phyloP scores from a whole-genome alignment of 2,329 filamentous ascomycete species.

The Phialophora verrucosa region DNA sequence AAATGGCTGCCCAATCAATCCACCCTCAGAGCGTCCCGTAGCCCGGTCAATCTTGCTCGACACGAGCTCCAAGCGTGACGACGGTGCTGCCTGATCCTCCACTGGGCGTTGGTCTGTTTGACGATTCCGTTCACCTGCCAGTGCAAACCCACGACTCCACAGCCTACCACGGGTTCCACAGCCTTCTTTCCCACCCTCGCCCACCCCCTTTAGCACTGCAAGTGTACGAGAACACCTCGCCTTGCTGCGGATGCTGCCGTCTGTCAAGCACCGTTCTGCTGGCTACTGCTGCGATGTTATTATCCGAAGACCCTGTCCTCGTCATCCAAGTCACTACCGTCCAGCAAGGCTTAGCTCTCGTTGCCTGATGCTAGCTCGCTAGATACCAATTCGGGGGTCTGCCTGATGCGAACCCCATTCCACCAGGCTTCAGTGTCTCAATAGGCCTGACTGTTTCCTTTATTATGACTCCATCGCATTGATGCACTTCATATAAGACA shows the following conservation, averaged over 20 bases:
- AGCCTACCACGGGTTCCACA: conserved; percentile 17
- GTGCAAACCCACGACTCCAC: conserved; percentile 11
- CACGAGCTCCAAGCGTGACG: conserved; percentile 5
- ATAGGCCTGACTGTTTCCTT: conserved; percentile 23
- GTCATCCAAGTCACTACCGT: conserved; percentile 29
- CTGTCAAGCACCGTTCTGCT: neutral
- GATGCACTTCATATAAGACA: conserved; percentile 25
- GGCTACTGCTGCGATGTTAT: conserved; percentile 13
- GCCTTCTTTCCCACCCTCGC: conserved; percentile 14
- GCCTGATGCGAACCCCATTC: conserved; percentile 29
- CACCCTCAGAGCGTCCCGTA: conserved; percentile 15
- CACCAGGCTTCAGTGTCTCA: conserved; percentile 28
- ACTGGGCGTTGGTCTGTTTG: conserved; percentile 15
- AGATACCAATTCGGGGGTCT: conserved; percentile 27
- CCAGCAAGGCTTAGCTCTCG: conserved; percentile 28
- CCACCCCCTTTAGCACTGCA: conserved; percentile 2
- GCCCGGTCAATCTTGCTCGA: neutral
- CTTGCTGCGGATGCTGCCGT: conserved; percentile 30
- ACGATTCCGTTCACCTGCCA: conserved; percentile 9
- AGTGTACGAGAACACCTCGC: neutral
- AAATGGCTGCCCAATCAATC: conserved; percentile 23
- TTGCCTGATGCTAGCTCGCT: conserved; percentile 35
- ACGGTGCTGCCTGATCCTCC: conserved; percentile 2
- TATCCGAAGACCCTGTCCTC: conserved; percentile 22
- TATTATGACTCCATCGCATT: conserved; percentile 29